Percentiles rank a stretch among this genome's conserved stretches.
These are phyloP conservation scores for Toxicodendron radicans DNA, from an alignment of 345 rosid genomes.

Conservation along the genomic window DNA sequence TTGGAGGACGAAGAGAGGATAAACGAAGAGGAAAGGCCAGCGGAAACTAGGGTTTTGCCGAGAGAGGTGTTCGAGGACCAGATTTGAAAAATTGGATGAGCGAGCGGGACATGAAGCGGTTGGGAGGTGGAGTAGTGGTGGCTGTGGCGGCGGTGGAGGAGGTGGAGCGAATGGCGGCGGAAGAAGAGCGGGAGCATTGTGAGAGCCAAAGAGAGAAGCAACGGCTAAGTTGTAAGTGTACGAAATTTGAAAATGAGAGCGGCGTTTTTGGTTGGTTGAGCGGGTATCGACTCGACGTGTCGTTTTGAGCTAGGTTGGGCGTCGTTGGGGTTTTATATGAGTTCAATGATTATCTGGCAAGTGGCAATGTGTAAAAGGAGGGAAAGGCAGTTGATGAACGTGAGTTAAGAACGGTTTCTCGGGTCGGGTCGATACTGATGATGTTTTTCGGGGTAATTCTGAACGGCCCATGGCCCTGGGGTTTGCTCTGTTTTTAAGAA, in stretches of 20 bases:
- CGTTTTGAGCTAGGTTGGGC: neutral
- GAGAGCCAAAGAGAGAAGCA: neutral
- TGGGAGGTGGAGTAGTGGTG: slow-evolving; percentile 11
- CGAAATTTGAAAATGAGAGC: neutral
- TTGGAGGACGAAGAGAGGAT: slow-evolving; percentile 46
- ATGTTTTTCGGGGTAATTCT: too few species aligned
- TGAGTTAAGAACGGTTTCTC: too few species aligned
- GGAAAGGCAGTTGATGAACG: too few species aligned
- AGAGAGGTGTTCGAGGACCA: slow-evolving; percentile 94
- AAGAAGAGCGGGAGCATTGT: slow-evolving; percentile 29
- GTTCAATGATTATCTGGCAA: too few species aligned
- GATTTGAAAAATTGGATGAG: slow-evolving; percentile 63
- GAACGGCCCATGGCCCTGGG: too few species aligned
- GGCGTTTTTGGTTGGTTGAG: too few species aligned
- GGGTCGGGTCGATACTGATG: too few species aligned
- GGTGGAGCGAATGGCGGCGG: slow-evolving; percentile 16
- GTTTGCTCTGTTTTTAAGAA: too few species aligned
- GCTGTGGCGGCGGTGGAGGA: slow-evolving; percentile 26
- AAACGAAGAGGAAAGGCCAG: slow-evolving; percentile 87
- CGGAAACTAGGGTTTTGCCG: slow-evolving; percentile 92
- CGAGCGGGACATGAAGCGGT: slow-evolving; percentile 46
- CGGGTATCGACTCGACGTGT: neutral
- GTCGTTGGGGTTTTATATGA: too few species aligned
- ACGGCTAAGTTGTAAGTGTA: neutral
- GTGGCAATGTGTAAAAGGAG: too few species aligned